phyloP scores from a whole-genome alignment of 1,284 basidiomycete genomes.

The Cryptococcus amylolentus region DNA sequence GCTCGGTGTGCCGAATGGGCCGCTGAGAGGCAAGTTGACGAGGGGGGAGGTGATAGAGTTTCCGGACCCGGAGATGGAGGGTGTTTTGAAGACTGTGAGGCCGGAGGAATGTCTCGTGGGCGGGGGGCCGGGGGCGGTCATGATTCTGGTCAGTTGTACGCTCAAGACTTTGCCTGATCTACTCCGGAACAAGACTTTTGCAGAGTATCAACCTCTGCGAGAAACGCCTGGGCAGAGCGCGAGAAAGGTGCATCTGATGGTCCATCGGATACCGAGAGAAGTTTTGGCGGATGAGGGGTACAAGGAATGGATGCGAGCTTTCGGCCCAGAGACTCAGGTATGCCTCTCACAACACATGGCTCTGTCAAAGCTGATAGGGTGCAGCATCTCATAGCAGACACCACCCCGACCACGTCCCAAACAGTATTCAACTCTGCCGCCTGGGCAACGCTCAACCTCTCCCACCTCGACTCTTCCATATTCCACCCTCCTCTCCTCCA shows the following conservation, averaged over 20 bases:
- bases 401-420: slow-evolving; percentile 60
- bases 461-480: slow-evolving; percentile 66
- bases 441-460: slow-evolving; percentile 67
- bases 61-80: slow-evolving; percentile 51
- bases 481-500: slow-evolving; percentile 62
- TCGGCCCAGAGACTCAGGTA: slow-evolving; percentile 61
- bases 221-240: slow-evolving; percentile 39
- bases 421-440: slow-evolving; percentile 72
- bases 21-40: slow-evolving; percentile 49
- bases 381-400: slow-evolving; percentile 67
- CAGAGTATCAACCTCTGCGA: slow-evolving; percentile 47
- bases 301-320: slow-evolving; percentile 65
- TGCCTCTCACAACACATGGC: slow-evolving; percentile 22
- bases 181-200: slow-evolving; percentile 54
- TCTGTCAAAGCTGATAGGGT: slow-evolving; percentile 1
- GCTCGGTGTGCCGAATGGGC: slow-evolving; percentile 65
- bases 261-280: slow-evolving; percentile 64
- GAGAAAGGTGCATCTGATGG: slow-evolving; percentile 57
- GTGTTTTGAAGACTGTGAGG: slow-evolving; percentile 55
- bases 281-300: slow-evolving; percentile 69
- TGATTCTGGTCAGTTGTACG: slow-evolving; percentile 41
- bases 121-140: slow-evolving; percentile 42
- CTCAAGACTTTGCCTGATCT: slow-evolving; percentile 44
- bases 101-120: slow-evolving; percentile 50
- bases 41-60: slow-evolving; percentile 50